phyloP scores from a whole-genome alignment of 2,329 filamentous ascomycete genomes.

The Calonectria pteridis region DNA sequence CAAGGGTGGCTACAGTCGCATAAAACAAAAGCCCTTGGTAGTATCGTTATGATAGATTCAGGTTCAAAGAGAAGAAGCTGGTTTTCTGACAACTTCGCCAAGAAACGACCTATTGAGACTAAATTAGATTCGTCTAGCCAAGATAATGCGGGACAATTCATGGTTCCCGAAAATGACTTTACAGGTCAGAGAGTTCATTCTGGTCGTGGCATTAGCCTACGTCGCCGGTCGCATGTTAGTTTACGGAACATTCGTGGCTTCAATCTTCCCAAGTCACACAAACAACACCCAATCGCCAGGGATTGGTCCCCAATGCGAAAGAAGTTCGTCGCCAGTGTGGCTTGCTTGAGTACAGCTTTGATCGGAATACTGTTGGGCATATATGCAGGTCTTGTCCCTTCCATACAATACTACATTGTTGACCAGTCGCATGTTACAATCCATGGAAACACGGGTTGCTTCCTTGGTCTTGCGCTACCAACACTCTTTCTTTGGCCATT shows the following conservation, averaged over 20 bases:
- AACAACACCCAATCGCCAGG: constrained; percentile 75
- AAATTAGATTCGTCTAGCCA: constrained; percentile 24
- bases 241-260: constrained; percentile 63
- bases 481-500: constrained; percentile 81
- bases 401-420: constrained; percentile 81
- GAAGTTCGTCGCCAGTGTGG: constrained; percentile 74
- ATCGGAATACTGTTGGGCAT: constrained; percentile 80
- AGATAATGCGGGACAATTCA: constrained; percentile 37
- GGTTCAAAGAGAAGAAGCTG: neutral
- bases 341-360: constrained; percentile 79
- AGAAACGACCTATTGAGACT: constrained; percentile 11
- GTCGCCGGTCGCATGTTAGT: constrained; percentile 66
- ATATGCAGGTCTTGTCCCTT: constrained; percentile 83
- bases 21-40: constrained; percentile 14
- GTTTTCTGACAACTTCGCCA: neutral
- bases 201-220: constrained; percentile 58
- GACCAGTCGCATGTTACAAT: constrained; percentile 77
- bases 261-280: constrained; percentile 66
- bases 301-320: constrained; percentile 79
- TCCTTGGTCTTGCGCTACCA: constrained; percentile 76
- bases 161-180: constrained; percentile 41
- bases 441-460: constrained; percentile 80
- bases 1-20: neutral
- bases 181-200: constrained; percentile 42
- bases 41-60: neutral